Base-by-base conservation (phyloP, 1,139 yeast species). In the Yamadazyma buinensis region DNA sequence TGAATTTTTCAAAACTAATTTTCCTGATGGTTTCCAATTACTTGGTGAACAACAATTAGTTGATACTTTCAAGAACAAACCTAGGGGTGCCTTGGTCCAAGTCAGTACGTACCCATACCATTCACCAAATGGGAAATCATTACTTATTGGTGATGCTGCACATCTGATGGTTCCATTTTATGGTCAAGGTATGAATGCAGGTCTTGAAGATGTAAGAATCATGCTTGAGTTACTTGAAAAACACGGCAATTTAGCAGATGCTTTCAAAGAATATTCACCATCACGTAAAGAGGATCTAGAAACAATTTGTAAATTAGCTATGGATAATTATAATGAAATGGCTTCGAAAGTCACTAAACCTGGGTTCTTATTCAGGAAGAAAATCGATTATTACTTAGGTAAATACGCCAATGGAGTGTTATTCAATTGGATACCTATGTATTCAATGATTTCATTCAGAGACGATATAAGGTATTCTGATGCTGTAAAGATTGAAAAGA, bases 111-210 rank as follows among this genome's bases (percentile, higher is more conserved):
- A 64, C 36, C 90, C 94, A 2, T 88, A 86, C 58, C 78, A 86
- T 49, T 73, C 68, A 40, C 68, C 72, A 23, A 60, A 65, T 28
- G 88, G 82, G 26, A 73, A 75, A 39, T 80, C 81, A 12, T 64
- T 90, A 11, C 62, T 90, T 5, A 64, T 90, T 23, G 97, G 97
- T 4, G 97, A 90, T 57, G 95, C 97, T 1, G 95, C 97, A 0
- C 97, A 90, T 57, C 80, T 94, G 12, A 88, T 88, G 96, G 97
- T 90, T 4, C 97, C 97, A 11, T 90, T 90, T 54, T 90, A 88
- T 51, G 97, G 97, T 7, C 97, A 90, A 56, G 97, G 97, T 3
- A 84, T 90, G 94, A 90, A 90, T 55, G 86, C 96, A 53, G 97
- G 97, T 1, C 84, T 90, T 53, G 97, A 90, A 57, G 97, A 90